phyloP scores from a whole-genome alignment of 2,329 filamentous ascomycete species.

The Aspergillus sp. region DNA sequence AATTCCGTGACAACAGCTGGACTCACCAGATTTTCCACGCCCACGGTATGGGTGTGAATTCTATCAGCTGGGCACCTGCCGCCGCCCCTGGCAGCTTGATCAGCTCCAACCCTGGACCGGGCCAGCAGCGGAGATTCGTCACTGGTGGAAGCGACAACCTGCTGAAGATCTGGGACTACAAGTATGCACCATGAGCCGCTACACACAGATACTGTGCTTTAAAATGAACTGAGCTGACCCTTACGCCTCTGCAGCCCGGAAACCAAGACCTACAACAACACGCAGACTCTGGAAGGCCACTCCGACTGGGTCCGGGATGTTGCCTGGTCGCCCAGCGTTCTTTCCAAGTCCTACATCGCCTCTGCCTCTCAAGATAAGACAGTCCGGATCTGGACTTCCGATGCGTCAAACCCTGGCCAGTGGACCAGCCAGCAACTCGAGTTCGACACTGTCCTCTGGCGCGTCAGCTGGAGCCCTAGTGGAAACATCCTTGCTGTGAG shows the following conservation, averaged over 20 bases:
- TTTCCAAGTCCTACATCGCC: constrained; percentile 96
- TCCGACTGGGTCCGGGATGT: constrained; percentile 97
- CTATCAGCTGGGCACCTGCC: constrained; percentile 90
- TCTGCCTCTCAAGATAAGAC: constrained; percentile 96
- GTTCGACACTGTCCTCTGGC: constrained; percentile 89
- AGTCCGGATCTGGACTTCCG: constrained; percentile 92
- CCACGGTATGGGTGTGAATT: constrained; percentile 92
- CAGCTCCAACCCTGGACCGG: constrained; percentile 65
- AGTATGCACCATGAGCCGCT: constrained; percentile 43
- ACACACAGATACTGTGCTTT: constrained; percentile 2
- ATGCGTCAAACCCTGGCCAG: constrained; percentile 64
- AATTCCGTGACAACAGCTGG: constrained; percentile 96
- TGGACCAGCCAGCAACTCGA: constrained; percentile 85
- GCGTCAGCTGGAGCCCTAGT: constrained; percentile 96
- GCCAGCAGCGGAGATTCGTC: constrained; percentile 78
- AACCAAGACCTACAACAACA: constrained; percentile 54
- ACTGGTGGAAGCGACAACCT: constrained; percentile 93
- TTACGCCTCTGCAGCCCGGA: constrained; percentile 45
- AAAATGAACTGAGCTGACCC: background rate
- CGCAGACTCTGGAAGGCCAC: constrained; percentile 71
- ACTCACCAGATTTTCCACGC: constrained; percentile 86
- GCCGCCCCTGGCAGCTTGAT: constrained; percentile 81
- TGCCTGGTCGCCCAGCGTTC: constrained; percentile 91
- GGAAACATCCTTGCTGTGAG: constrained; percentile 95
- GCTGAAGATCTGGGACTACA: constrained; percentile 90